These are phyloP conservation scores for Gaeumannomyces sp. DNA, from an alignment of 2,329 filamentous ascomycete species.

Conservation along the genomic window DNA sequence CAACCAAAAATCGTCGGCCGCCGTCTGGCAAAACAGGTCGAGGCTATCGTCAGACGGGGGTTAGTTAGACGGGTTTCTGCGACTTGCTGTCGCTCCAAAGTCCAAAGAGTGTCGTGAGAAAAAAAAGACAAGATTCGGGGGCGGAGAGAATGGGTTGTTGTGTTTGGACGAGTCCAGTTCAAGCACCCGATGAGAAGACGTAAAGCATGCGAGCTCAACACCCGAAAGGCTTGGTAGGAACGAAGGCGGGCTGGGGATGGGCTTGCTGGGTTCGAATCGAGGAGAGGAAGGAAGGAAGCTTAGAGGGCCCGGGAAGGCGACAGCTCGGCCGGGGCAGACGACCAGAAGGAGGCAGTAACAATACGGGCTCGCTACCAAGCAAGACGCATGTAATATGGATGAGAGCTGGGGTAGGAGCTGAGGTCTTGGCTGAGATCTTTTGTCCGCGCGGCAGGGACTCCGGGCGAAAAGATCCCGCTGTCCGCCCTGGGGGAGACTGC, in stretches of 20 bases:
- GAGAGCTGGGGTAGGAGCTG: background rate
- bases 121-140: background rate
- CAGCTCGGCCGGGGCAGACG: background rate
- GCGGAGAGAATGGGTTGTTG: background rate
- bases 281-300: background rate
- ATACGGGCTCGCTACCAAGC: background rate
- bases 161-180: background rate
- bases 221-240: background rate
- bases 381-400: background rate
- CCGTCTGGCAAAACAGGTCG: conserved; percentile 2
- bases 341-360: background rate
- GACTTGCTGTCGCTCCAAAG: conserved; percentile 7
- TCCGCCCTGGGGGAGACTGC: background rate
- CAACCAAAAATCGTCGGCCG: conserved; percentile 6
- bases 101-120: conserved; percentile 5
- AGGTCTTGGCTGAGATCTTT: background rate
- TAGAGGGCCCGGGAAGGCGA: background rate
- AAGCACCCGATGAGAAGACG: background rate
- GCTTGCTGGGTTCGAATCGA: background rate
- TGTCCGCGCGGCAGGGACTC: background rate
- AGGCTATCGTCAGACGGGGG: conserved; percentile 1
- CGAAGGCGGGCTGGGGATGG: background rate
- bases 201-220: background rate
- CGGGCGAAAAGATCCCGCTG: background rate
- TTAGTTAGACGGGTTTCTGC: background rate